A percentile compares a stretch with the other conserved stretches of the same genome.
Evolutionary conservation across 768 basidiomycete genomes (phyloP).

Genomic region (Mycena leptocephala): DNA sequence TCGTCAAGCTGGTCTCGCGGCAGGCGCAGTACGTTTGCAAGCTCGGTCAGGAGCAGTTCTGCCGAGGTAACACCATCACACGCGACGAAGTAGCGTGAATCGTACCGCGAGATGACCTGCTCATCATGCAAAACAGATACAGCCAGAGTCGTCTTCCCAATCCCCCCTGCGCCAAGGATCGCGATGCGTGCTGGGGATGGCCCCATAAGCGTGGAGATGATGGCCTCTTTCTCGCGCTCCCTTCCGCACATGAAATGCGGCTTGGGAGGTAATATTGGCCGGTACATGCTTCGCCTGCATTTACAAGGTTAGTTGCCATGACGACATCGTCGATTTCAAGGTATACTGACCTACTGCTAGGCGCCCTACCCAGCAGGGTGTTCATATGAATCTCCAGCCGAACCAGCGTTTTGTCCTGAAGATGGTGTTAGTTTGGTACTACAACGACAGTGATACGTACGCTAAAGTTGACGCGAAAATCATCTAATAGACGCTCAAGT

Average conservation of each 20-base stretch:
- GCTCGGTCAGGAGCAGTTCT: conserved; percentile 37
- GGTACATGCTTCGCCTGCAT: neutral
- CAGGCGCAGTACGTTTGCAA: conserved; percentile 36
- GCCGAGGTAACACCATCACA: conserved; percentile 38
- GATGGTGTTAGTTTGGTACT: neutral
- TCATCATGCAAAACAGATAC: conserved; percentile 28
- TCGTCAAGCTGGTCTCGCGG: conserved; percentile 36
- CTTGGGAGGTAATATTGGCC: conserved; percentile 33
- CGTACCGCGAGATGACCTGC: conserved; percentile 24
- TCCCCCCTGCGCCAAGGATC: conserved; percentile 35
- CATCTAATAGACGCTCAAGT: conserved; percentile 36
- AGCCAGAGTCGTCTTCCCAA: conserved; percentile 34
- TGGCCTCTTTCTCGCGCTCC: conserved; percentile 28
- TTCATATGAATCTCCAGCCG: conserved; percentile 36
- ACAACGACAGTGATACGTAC: conserved; percentile 2
- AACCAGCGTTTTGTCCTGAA: conserved; percentile 32
- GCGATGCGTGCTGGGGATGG: conserved; percentile 25
- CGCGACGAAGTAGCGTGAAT: conserved; percentile 35
- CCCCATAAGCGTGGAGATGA: conserved; percentile 20
- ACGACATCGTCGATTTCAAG: neutral
- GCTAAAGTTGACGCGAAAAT: conserved; percentile 37
- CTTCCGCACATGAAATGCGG: conserved; percentile 35
- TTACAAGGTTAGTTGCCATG: neutral
- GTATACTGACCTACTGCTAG: conserved; percentile 18
- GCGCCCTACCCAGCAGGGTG: conserved; percentile 24